A percentile compares a stretch with the other conserved stretches of the same genome.
These are phyloP conservation scores for Bipolaris oryzae DNA, from an alignment of 2,329 filamentous ascomycete species.

Conservation along the genomic window DNA sequence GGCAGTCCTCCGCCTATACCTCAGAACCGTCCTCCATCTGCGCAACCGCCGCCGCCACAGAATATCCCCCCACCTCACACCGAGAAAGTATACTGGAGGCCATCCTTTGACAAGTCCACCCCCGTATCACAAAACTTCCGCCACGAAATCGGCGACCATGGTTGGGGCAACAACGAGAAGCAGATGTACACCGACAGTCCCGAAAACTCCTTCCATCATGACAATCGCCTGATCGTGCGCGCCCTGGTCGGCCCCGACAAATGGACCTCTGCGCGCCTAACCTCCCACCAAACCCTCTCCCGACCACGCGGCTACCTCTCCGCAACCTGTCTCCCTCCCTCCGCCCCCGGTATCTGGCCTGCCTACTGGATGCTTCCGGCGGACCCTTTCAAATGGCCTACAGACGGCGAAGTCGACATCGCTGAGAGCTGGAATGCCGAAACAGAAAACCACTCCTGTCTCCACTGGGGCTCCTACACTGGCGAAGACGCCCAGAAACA, in stretches of 20 bases:
- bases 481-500: constrained; percentile 64
- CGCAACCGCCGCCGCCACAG: constrained; percentile 40
- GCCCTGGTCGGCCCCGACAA: constrained; percentile 54
- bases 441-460: constrained; percentile 60
- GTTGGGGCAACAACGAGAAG: constrained; percentile 67
- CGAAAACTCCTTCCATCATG: constrained; percentile 61
- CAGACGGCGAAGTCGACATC: constrained; percentile 66
- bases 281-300: constrained; percentile 58
- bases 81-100: constrained; percentile 58
- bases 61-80: constrained; percentile 30
- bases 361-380: constrained; percentile 66
- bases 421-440: constrained; percentile 68
- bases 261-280: constrained; percentile 63
- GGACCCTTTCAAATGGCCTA: constrained; percentile 65
- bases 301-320: constrained; percentile 60
- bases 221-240: constrained; percentile 60
- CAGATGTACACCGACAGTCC: constrained; percentile 61
- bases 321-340: constrained; percentile 59
- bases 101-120: constrained; percentile 55
- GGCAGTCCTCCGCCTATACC: constrained; percentile 31
- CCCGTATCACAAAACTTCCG: constrained; percentile 60
- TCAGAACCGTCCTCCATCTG: constrained; percentile 34
- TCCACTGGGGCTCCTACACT: constrained; percentile 65
- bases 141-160: constrained; percentile 62
- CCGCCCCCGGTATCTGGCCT: constrained; percentile 64